A percentile compares a stretch with the other conserved stretches of the same genome.
Evolutionary conservation across 2,329 filamentous ascomycete genomes (phyloP).

Genomic region (Stromatinia cepivora): DNA sequence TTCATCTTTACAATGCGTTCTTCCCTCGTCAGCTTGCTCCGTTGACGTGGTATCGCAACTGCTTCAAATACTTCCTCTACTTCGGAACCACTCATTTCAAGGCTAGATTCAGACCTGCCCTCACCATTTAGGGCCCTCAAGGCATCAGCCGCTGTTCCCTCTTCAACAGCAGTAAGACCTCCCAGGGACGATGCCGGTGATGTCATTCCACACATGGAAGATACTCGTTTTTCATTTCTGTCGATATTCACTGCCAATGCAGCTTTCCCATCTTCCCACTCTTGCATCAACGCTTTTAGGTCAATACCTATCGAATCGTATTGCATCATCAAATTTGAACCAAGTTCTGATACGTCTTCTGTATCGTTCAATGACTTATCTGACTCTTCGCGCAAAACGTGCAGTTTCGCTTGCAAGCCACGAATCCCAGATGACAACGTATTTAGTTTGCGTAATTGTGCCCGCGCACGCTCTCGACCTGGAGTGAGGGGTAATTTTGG

Average conservation of each 20-base stretch:
- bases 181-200: conserved; percentile 65
- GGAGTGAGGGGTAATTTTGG: conserved; percentile 65
- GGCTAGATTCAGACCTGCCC: conserved; percentile 50
- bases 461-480: conserved; percentile 78
- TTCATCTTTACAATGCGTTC: conserved; percentile 86
- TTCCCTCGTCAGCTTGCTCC: conserved; percentile 74
- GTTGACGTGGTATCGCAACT: conserved; percentile 71
- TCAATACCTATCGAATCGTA: conserved; percentile 95
- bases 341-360: conserved; percentile 71
- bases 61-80: conserved; percentile 88
- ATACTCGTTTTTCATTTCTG: conserved; percentile 71
- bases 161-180: conserved; percentile 62
- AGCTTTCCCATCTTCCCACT: conserved; percentile 87
- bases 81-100: conserved; percentile 57
- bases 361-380: conserved; percentile 75
- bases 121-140: conserved; percentile 79
- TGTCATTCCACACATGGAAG: conserved; percentile 56
- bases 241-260: conserved; percentile 80
- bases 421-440: conserved; percentile 87
- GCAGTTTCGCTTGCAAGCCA: conserved; percentile 90
- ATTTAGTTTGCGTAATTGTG: conserved; percentile 84
- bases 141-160: conserved; percentile 66
- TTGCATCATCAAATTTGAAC: conserved; percentile 76
- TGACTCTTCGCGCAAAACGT: conserved; percentile 86
- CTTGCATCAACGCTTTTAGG: conserved; percentile 73